These are phyloP conservation scores for Phytophthora pinifolia DNA, from an alignment of 352 stramenopile genomes.

Conservation along the genomic window DNA sequence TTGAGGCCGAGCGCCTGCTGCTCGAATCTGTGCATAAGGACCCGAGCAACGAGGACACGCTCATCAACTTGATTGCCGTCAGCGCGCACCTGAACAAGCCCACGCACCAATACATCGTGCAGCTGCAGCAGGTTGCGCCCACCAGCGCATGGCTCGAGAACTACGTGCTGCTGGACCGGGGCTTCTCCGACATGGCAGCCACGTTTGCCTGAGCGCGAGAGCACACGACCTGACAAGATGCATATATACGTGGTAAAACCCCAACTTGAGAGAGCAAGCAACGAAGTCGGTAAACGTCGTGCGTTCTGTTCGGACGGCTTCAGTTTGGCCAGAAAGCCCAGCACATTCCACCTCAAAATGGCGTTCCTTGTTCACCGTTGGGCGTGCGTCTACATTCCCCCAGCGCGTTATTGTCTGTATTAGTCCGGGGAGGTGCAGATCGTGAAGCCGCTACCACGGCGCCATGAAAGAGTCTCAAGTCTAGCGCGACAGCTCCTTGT, in stretches of 20 bases:
- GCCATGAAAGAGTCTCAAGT: not conserved
- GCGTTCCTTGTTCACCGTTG: slow-evolving; percentile 11
- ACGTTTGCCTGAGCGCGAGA: slow-evolving; percentile 47
- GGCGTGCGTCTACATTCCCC: not conserved
- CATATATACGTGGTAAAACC: slow-evolving; percentile 23
- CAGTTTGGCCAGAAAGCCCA: slow-evolving; percentile 5
- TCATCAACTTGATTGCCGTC: slow-evolving; percentile 94
- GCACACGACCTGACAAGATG: slow-evolving; percentile 9
- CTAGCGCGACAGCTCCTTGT: slow-evolving; percentile 87
- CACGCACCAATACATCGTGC: slow-evolving; percentile 69
- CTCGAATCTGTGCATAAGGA: slow-evolving; percentile 88
- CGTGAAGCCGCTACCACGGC: not conserved
- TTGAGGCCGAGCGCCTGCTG: slow-evolving; percentile 88
- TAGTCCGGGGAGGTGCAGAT: slow-evolving; percentile 4
- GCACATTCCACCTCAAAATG: slow-evolving; percentile 24
- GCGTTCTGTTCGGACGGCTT: slow-evolving; percentile 12
- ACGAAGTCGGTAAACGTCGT: slow-evolving; percentile 14
- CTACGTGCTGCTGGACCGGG: slow-evolving; percentile 64
- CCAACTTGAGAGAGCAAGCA: slow-evolving; percentile 18
- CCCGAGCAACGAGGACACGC: slow-evolving; percentile 88
- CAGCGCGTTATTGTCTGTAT: slow-evolving; percentile 27
- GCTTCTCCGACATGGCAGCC: slow-evolving; percentile 67
- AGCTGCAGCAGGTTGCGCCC: slow-evolving; percentile 80
- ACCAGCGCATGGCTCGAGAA: slow-evolving; percentile 71
- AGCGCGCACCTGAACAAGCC: slow-evolving; percentile 90